phyloP scores from a whole-genome alignment of 2,329 filamentous ascomycete genomes.

The Cladosporium sphaerospermum region DNA sequence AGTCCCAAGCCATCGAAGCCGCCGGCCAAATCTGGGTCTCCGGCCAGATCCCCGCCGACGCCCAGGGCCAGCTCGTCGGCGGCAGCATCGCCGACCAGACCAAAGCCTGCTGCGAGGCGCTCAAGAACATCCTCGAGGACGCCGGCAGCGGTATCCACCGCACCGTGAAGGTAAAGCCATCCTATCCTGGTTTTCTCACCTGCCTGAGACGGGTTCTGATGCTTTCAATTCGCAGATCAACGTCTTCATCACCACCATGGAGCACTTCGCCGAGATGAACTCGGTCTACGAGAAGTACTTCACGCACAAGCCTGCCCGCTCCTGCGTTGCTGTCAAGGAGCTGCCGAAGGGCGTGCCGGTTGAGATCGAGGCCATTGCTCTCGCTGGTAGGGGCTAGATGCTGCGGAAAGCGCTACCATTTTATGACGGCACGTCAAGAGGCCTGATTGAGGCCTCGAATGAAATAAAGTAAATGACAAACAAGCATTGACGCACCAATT shows the following conservation, averaged over 20 bases:
- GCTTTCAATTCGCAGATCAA: slow-evolving; percentile 32
- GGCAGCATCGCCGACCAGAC: slow-evolving; percentile 65
- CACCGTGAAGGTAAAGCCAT: slow-evolving; percentile 69
- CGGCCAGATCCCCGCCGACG: slow-evolving; percentile 69
- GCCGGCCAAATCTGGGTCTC: slow-evolving; percentile 63
- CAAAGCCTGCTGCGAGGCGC: slow-evolving; percentile 67
- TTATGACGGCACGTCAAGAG: no score
- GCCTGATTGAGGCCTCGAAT: no score
- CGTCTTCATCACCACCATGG: slow-evolving; percentile 89
- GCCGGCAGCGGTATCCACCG: slow-evolving; percentile 71
- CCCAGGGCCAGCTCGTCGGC: slow-evolving; percentile 53
- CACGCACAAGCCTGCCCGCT: slow-evolving; percentile 74
- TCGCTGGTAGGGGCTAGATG: slow-evolving; percentile 27
- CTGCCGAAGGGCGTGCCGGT: slow-evolving; percentile 80
- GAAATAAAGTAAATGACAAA: no score
- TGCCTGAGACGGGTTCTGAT: slow-evolving; percentile 1
- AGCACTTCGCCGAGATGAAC: slow-evolving; percentile 82
- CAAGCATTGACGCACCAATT: no score
- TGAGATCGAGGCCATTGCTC: slow-evolving; percentile 83
- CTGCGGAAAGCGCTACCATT: no score
- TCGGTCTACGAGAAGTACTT: slow-evolving; percentile 78
- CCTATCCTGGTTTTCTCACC: background rate
- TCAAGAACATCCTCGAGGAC: slow-evolving; percentile 74
- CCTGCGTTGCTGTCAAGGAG: slow-evolving; percentile 84
- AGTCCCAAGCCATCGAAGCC: slow-evolving; percentile 58